Conservation (phyloP, 2,329 filamentous ascomycete species). For the Fusarium concolor region DNA sequence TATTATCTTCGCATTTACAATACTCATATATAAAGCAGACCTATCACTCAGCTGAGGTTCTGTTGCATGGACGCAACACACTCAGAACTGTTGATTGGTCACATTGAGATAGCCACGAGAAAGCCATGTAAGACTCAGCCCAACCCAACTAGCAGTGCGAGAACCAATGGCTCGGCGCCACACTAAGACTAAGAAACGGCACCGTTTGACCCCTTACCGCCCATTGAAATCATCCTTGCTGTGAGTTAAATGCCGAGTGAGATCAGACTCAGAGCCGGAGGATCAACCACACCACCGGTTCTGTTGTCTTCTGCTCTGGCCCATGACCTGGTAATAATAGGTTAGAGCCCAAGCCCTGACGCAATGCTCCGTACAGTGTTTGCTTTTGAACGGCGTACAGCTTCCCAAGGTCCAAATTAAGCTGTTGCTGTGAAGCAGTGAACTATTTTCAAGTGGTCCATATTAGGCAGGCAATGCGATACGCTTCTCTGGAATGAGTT, state of each 20-base stretch:
- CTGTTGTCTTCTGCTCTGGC: background rate
- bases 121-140: constrained; percentile 44
- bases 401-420: background rate
- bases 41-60: constrained; percentile 24
- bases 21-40: background rate
- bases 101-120: constrained; percentile 25
- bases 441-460: constrained; percentile 3
- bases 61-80: constrained; percentile 14
- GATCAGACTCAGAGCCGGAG: constrained; percentile 3
- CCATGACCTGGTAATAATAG: constrained; percentile 5
- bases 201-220: constrained; percentile 28
- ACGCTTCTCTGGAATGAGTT: background rate
- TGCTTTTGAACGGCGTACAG: constrained; percentile 11
- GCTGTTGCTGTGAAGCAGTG: constrained; percentile 13
- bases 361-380: constrained; percentile 36
- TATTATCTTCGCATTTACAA: background rate
- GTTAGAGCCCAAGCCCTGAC: constrained; percentile 22
- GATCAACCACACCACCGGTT: constrained; percentile 25
- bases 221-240: constrained; percentile 10
- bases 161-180: constrained; percentile 39
- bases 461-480: constrained; percentile 29
- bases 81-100: constrained; percentile 19
- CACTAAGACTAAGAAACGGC: constrained; percentile 15
- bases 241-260: background rate
- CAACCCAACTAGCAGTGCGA: constrained; percentile 28